Evolutionary conservation across 2,329 filamentous ascomycete genomes (phyloP).

Genomic region (Aaosphaeria arxii): DNA sequence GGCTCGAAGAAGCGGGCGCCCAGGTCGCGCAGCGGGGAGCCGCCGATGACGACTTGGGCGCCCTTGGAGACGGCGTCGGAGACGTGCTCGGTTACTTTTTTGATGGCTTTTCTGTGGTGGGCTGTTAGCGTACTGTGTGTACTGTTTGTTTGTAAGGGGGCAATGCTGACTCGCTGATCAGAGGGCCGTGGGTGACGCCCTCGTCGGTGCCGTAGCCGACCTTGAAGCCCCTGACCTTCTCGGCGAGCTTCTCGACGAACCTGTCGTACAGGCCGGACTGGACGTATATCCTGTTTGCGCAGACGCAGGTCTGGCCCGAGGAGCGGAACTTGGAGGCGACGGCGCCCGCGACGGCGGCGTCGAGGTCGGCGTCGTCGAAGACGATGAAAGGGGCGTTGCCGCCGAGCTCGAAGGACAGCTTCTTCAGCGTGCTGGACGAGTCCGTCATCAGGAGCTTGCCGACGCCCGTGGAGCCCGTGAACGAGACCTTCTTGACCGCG

Average conservation of each 20-base stretch:
- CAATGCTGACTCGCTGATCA: constrained; percentile 66
- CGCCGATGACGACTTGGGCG: constrained; percentile 43
- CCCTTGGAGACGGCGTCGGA: constrained; percentile 32
- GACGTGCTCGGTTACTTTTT: constrained; percentile 36
- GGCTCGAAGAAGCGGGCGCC: constrained; percentile 86
- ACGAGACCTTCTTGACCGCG: constrained; percentile 83
- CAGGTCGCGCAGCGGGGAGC: constrained; percentile 68
- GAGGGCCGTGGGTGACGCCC: constrained; percentile 72
- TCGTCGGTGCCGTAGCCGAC: constrained; percentile 72
- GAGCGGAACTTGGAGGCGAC: constrained; percentile 89
- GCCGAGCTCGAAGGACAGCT: constrained; percentile 84
- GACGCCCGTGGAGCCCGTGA: constrained; percentile 73
- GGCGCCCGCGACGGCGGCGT: constrained; percentile 77
- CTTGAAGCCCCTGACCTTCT: constrained; percentile 70
- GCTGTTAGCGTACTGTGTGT: background rate
- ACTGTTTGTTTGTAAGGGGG: background rate
- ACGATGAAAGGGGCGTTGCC: constrained; percentile 97
- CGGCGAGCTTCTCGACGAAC: constrained; percentile 67
- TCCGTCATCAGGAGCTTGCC: constrained; percentile 86
- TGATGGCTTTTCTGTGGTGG: constrained; percentile 53
- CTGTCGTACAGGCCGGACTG: constrained; percentile 75
- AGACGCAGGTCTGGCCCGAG: constrained; percentile 92
- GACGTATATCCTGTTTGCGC: constrained; percentile 73
- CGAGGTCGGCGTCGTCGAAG: constrained; percentile 91
- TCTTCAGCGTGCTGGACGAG: constrained; percentile 78